Percentiles rank a stretch among this genome's conserved stretches.
These are phyloP conservation scores for Aureobasidium zeae DNA, from an alignment of 2,329 filamentous ascomycete genomes.

Conservation along the genomic window DNA sequence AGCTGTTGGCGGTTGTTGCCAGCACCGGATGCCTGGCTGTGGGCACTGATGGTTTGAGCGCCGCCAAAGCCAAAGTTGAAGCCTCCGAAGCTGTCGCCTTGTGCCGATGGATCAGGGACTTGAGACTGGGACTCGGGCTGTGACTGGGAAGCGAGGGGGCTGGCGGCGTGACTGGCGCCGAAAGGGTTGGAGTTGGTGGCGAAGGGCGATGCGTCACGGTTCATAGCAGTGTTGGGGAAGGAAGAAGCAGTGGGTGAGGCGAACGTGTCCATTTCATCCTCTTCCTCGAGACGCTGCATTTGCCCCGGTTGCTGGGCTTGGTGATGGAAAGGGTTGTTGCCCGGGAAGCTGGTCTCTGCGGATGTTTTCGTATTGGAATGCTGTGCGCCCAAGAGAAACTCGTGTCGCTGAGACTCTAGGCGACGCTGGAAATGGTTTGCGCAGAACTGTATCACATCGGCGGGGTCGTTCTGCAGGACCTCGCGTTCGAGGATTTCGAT, in stretches of 20 bases:
- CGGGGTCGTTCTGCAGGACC: conserved; percentile 48
- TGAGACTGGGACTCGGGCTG: conserved; percentile 22
- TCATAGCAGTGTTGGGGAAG: conserved; percentile 37
- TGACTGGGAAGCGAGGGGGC: conserved; percentile 20
- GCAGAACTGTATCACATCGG: conserved; percentile 61
- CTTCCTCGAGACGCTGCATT: conserved; percentile 64
- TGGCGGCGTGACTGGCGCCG: conserved; percentile 17
- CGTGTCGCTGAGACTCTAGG: conserved; percentile 55
- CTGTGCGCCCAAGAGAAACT: conserved; percentile 44
- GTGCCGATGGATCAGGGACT: conserved; percentile 11
- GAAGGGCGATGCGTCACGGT: conserved; percentile 44
- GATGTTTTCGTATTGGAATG: conserved; percentile 44
- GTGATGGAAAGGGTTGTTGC: conserved; percentile 65
- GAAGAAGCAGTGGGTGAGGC: conserved; percentile 58
- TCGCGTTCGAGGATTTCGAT: conserved; percentile 55
- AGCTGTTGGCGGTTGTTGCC: conserved; percentile 29
- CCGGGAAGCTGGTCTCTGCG: conserved; percentile 69
- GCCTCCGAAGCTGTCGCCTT: conserved; percentile 27
- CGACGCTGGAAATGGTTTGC: conserved; percentile 58
- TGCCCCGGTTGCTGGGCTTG: conserved; percentile 22
- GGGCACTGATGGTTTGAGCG: conserved; percentile 27
- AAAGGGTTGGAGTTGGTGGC: conserved; percentile 31
- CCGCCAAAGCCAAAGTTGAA: conserved; percentile 25
- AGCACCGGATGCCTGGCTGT: conserved; percentile 34
- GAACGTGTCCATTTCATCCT: conserved; percentile 69